Conservation (phyloP, 2,329 filamentous ascomycete genomes). For the Fusarium tanahbumbuense region DNA sequence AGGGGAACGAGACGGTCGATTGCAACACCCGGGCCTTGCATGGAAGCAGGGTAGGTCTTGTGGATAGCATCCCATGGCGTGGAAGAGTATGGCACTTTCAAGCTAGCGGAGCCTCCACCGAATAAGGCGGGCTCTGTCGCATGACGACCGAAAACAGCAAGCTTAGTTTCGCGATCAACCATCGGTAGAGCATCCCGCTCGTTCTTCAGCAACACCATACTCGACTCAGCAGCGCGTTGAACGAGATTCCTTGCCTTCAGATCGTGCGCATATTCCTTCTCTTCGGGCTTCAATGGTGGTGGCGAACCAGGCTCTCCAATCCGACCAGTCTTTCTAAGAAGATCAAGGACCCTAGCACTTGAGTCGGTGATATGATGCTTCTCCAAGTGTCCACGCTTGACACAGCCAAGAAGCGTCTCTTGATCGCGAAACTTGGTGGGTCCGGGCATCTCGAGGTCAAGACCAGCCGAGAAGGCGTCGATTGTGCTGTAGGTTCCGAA, state of each 20-base stretch:
- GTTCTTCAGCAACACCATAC: not conserved
- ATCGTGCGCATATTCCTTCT: not conserved
- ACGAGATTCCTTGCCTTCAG: fast-evolving
- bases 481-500: not conserved
- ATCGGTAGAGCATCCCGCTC: not conserved
- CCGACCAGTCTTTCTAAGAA: not conserved
- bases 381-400: not conserved
- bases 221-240: not conserved
- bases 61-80: not conserved
- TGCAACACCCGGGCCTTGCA: not conserved
- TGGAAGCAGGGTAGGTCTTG: fast-evolving
- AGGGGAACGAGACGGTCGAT: not conserved
- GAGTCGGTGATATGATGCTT: not conserved
- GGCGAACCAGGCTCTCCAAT: not conserved
- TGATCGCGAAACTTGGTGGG: not conserved
- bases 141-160: not conserved
- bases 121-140: not conserved
- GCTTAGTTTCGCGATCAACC: not conserved
- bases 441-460: constrained; percentile 2
- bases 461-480: not conserved
- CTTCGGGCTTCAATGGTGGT: not conserved
- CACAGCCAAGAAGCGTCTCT: not conserved
- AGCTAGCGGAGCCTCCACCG: not conserved
- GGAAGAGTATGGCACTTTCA: not conserved
- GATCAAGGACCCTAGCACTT: not conserved